Evolutionary conservation across 139 green algal genomes (phyloP).

Genomic region (Tetradesmus lagerheimii): DNA sequence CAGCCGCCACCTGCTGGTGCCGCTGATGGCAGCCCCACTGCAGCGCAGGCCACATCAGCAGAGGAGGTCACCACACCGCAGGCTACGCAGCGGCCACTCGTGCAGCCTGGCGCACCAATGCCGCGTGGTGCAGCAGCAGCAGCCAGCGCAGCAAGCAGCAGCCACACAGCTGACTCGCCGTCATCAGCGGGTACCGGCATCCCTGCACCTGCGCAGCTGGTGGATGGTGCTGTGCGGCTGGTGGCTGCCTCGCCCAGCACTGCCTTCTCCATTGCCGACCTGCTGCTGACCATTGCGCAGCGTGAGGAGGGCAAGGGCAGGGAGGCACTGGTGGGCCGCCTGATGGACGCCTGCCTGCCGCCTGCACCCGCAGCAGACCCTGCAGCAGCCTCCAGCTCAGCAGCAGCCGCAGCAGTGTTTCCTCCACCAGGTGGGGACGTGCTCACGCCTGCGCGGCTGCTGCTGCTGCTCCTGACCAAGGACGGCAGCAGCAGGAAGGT

Average conservation of each 20-base stretch:
- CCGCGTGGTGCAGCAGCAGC: constrained; percentile 15
- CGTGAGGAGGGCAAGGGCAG: constrained; percentile 68
- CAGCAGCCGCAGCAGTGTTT: background rate
- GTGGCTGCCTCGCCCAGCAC: constrained; percentile 55
- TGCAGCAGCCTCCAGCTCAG: background rate
- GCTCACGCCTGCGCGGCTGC: constrained; percentile 66
- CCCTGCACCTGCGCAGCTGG: constrained; percentile 58
- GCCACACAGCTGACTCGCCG: background rate
- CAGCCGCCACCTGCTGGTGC: constrained; percentile 6
- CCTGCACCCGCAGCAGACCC: background rate
- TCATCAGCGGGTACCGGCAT: constrained; percentile 2
- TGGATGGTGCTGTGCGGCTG: constrained; percentile 69
- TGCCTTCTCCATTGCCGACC: constrained; percentile 62
- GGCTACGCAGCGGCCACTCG: background rate
- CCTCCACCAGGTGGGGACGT: background rate
- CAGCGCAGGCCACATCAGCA: background rate
- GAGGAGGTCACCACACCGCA: background rate
- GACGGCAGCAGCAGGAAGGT: constrained; percentile 58
- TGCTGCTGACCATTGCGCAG: constrained; percentile 69
- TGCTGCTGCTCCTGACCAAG: constrained; percentile 82
- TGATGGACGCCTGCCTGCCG: constrained; percentile 61
- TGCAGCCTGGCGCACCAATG: constrained; percentile 20
- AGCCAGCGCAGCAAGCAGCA: constrained; percentile 6
- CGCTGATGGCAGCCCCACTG: background rate
- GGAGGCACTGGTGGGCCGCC: constrained; percentile 61